phyloP scores from a whole-genome alignment of 148 eudicot genomes.

The Rhododendron ovatum region DNA sequence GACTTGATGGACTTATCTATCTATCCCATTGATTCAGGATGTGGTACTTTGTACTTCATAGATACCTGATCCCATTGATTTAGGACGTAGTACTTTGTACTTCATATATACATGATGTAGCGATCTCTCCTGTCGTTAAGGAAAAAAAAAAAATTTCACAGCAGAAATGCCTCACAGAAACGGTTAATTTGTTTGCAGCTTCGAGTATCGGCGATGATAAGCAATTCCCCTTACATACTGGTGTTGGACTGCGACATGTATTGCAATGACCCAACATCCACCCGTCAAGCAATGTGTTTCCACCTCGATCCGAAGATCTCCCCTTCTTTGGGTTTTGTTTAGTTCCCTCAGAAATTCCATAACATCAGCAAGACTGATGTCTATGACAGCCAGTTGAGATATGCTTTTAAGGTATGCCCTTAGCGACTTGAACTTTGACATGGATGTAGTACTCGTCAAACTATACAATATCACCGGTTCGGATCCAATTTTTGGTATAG shows the following conservation, averaged over 20 bases:
- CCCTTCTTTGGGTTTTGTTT: constrained; percentile 30
- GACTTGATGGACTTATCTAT: no score
- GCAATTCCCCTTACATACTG: constrained; percentile 34
- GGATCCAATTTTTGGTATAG: no score
- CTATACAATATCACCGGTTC: no score
- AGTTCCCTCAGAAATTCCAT: constrained; percentile 37
- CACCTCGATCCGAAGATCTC: constrained; percentile 26
- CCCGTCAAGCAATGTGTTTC: constrained; percentile 28
- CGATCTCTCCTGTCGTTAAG: no score
- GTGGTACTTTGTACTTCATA: no score
- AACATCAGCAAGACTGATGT: constrained; percentile 25
- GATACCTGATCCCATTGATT: no score
- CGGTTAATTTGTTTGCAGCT: neutral
- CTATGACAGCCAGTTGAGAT: constrained; percentile 24
- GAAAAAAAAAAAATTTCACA: no score
- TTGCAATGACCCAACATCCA: constrained; percentile 34
- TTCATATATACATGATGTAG: no score
- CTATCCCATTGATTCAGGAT: no score
- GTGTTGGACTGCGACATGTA: constrained; percentile 48
- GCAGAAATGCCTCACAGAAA: neutral
- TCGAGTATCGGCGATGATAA: constrained; percentile 30
- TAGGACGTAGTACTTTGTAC: no score
- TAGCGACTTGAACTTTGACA: no score
- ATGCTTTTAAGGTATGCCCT: neutral
- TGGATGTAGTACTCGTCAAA: no score